phyloP scores from a whole-genome alignment of 2,329 filamentous ascomycete genomes.

The Stemphylium lycopersici region DNA sequence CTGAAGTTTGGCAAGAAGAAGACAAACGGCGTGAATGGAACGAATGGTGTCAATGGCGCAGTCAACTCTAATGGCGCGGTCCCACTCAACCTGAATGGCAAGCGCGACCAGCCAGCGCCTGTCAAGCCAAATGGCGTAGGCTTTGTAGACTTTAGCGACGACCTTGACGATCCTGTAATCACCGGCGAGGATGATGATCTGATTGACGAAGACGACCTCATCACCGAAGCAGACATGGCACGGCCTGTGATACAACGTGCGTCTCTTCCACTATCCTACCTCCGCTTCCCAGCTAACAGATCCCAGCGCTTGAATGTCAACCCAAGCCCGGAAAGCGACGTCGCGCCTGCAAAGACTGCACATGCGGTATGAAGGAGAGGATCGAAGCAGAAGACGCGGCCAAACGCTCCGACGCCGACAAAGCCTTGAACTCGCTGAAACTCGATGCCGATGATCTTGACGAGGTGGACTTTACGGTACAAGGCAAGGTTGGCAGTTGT shows the following conservation, averaged over 20 bases:
- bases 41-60: slow-evolving; percentile 30
- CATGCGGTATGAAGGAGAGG: slow-evolving; percentile 86
- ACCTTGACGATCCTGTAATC: slow-evolving; percentile 61
- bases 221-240: slow-evolving; percentile 84
- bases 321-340: slow-evolving; percentile 88
- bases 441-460: slow-evolving; percentile 77
- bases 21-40: slow-evolving; percentile 44
- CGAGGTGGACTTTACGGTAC: slow-evolving; percentile 96
- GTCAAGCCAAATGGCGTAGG: slow-evolving; percentile 45
- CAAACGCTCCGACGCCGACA: slow-evolving; percentile 69
- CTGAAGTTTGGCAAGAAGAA: slow-evolving; percentile 72
- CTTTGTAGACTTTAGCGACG: slow-evolving; percentile 68
- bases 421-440: slow-evolving; percentile 69
- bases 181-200: slow-evolving; percentile 75
- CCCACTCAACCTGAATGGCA: slow-evolving; percentile 47
- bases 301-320: slow-evolving; percentile 78
- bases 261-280: slow-evolving; percentile 46
- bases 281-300: slow-evolving; percentile 13
- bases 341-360: slow-evolving; percentile 97
- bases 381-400: slow-evolving; percentile 83
- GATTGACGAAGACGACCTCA: slow-evolving; percentile 87
- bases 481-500: slow-evolving; percentile 94
- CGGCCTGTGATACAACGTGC: slow-evolving; percentile 80
- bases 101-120: slow-evolving; percentile 50
- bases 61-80: slow-evolving; percentile 48